Evolutionary conservation across 2,329 filamentous ascomycete genomes (phyloP), one percentile per base, ranked within the genome.

Genomic region (Sclerotinia spermophila): DNA sequence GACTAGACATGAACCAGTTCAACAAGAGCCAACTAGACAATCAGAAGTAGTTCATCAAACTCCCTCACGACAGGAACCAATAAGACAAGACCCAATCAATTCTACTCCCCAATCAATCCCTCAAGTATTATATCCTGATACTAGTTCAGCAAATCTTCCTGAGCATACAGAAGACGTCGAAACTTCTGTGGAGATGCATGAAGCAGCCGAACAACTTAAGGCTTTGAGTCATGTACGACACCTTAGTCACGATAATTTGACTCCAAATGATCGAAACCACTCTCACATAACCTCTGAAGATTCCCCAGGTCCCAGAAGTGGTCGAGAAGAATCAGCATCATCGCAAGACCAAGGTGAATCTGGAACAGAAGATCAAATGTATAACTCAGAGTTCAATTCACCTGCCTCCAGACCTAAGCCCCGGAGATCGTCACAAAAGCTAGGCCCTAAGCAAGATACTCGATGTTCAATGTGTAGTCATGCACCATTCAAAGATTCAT

Each of bases 171-270:
- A 85, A 40, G 83, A 86, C 45, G 85, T 83, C 6, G 87, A 89
- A 76, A 88, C 90, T 70, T 88, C 88, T n/a, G 87, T 86, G 13
- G 88, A 90, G 79, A 90, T 90, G 87, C 87, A 90, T 74, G 87
- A 90, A 78, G 88, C 88, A 30, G 88, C 88, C 5, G 88, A 90
- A 76, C 88, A 90, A 78, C 82, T 90, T 8, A 90, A 90, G 75
- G 88, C 88, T 2, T 78, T 90, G 56, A 90, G 88, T 74, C 87
- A 90, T 75, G 84, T 90, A 68, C 84, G 87, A 3, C 86, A 86
- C 72, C 77, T 83, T 27, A 86, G 84, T 72, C 84, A 85, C 70
- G 85, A 86, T 70, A 74, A 76, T 70, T 71, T 72, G 61, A 73
- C 65, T 40, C 65, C 73, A 33, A 76, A 74, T 71, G 77, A 79